Conservation (phyloP, 1,284 basidiomycete species). For the Pseudozyma hubeiensis region DNA sequence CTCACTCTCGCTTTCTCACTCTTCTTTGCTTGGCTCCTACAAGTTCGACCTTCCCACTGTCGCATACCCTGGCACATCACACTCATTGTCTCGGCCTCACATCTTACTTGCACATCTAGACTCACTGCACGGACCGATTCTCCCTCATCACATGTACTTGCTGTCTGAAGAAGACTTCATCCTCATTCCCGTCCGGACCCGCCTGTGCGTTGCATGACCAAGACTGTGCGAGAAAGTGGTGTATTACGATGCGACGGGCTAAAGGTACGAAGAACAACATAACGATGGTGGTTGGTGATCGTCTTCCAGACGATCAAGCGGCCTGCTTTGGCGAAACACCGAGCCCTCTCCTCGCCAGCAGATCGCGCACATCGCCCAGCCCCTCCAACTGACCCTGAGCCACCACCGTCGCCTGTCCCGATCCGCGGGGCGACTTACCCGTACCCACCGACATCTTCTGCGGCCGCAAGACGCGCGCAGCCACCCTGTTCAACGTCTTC, state of each 20-base stretch:
- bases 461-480: constrained; percentile 76
- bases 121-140: too few species aligned
- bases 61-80: too few species aligned
- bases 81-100: too few species aligned
- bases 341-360: constrained; percentile 57
- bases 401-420: constrained; percentile 61
- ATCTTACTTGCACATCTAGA: too few species aligned
- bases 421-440: constrained; percentile 28
- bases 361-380: constrained; percentile 57
- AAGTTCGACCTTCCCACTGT: too few species aligned
- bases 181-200: too few species aligned
- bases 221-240: too few species aligned
- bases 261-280: not conserved
- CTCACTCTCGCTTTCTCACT: not conserved
- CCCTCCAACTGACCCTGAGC: constrained; percentile 62
- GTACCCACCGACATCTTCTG: constrained; percentile 32
- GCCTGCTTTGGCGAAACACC: constrained; percentile 48
- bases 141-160: too few species aligned
- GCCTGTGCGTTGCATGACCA: too few species aligned
- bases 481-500: constrained; percentile 79
- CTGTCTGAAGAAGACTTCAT: too few species aligned
- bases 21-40: not conserved
- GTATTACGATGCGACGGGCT: not conserved
- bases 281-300: not conserved
- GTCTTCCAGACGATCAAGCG: not conserved